Conservation (phyloP, 2,329 filamentous ascomycete genomes). For the Fusarium mangiferae region DNA sequence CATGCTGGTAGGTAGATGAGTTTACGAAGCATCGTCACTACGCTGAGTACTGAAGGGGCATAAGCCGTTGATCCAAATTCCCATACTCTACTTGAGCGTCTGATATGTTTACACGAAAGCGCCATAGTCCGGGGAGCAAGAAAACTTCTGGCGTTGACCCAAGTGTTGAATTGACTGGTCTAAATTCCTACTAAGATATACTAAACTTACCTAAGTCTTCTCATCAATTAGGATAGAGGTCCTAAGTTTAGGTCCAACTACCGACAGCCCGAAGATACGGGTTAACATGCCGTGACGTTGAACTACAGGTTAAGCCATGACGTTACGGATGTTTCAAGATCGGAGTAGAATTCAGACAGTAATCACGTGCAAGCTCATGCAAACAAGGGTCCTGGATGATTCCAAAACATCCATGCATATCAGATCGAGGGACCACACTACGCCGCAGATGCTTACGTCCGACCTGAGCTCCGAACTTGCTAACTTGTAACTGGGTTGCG, state of each 20-base stretch:
- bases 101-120: too few species aligned
- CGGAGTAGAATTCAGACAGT: neutral
- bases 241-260: neutral
- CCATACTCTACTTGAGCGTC: too few species aligned
- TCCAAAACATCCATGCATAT: slow-evolving; percentile 1
- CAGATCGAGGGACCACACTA: neutral
- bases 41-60: too few species aligned
- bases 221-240: neutral
- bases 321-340: neutral
- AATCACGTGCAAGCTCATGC: neutral
- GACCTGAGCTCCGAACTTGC: neutral
- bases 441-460: neutral
- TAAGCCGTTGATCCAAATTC: too few species aligned
- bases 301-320: neutral
- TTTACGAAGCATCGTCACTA: too few species aligned
- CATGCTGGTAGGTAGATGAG: too few species aligned
- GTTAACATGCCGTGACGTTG: neutral
- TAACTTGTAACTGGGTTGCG: neutral
- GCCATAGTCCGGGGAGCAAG: too few species aligned
- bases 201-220: neutral
- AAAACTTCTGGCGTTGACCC: too few species aligned
- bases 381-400: neutral
- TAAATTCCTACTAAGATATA: neutral
- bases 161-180: neutral
- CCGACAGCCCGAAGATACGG: neutral